These are phyloP conservation scores for Rosellinia necatrix DNA, from an alignment of 2,329 filamentous ascomycete genomes.

Conservation along the genomic window DNA sequence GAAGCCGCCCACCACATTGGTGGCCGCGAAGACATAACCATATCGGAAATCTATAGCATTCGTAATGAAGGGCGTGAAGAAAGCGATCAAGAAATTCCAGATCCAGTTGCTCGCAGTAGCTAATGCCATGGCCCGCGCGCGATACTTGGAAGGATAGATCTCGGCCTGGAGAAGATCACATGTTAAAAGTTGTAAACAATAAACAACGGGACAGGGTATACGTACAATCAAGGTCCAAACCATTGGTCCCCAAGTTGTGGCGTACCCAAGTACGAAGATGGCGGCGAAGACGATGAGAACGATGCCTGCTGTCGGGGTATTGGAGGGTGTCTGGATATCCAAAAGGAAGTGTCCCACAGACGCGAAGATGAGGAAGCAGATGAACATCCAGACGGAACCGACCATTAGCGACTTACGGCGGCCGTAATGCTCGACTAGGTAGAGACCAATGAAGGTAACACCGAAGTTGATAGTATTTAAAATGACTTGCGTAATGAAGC, in stretches of 20 bases:
- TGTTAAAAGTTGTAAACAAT: background rate
- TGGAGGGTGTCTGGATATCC: constrained; percentile 41
- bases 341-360: constrained; percentile 57
- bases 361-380: constrained; percentile 64
- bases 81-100: constrained; percentile 76
- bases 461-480: constrained; percentile 69
- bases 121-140: constrained; percentile 64
- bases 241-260: constrained; percentile 70
- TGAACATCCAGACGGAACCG: constrained; percentile 65
- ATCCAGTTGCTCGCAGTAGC: constrained; percentile 67
- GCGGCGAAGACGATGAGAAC: constrained; percentile 67
- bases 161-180: constrained; percentile 47
- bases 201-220: background rate
- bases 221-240: constrained; percentile 62
- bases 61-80: constrained; percentile 82
- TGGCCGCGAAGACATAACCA: constrained; percentile 77
- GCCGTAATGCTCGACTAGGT: constrained; percentile 70
- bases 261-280: constrained; percentile 68
- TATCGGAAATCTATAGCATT: constrained; percentile 72
- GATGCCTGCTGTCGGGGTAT: constrained; percentile 53
- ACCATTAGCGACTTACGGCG: constrained; percentile 65
- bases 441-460: constrained; percentile 70
- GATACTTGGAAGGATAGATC: constrained; percentile 66
- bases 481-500: constrained; percentile 70
- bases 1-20: constrained; percentile 66